A percentile compares a stretch with the other conserved stretches of the same genome.
phyloP scores from a whole-genome alignment of 2,329 filamentous ascomycete species.

The Byssoonygena ceratinophila region DNA sequence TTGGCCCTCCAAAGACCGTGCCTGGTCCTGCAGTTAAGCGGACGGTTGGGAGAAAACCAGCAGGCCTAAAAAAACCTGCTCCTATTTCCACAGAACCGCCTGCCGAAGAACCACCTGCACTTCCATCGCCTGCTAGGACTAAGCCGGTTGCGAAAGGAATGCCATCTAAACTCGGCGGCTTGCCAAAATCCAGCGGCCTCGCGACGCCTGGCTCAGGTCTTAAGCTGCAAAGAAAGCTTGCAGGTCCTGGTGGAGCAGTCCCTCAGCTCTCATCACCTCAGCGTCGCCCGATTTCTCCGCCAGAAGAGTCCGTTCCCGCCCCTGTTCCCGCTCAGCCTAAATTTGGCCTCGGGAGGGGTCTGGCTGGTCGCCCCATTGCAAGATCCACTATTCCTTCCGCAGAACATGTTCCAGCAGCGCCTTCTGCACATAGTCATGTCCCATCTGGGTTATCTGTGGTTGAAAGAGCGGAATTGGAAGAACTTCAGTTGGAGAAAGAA shows the following conservation, averaged over 20 bases:
- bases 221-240: constrained; percentile 37
- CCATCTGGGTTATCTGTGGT: constrained; percentile 59
- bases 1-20: constrained; percentile 49
- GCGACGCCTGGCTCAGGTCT: constrained; percentile 35
- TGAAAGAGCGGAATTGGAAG: constrained; percentile 88
- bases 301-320: constrained; percentile 36
- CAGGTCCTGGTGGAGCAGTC: constrained; percentile 28
- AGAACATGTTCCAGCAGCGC: constrained; percentile 35
- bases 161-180: constrained; percentile 39
- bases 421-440: constrained; percentile 43
- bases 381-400: constrained; percentile 49
- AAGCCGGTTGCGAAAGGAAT: constrained; percentile 33
- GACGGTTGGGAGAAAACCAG: constrained; percentile 42
- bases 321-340: constrained; percentile 45
- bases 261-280: constrained; percentile 30
- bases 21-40: constrained; percentile 38
- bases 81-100: constrained; percentile 43
- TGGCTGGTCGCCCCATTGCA: constrained; percentile 73
- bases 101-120: constrained; percentile 42
- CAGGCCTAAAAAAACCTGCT: constrained; percentile 43
- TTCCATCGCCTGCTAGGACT: constrained; percentile 36
- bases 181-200: constrained; percentile 33
- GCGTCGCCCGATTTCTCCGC: constrained; percentile 37
- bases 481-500: constrained; percentile 74
- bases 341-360: constrained; percentile 57